These are phyloP conservation scores for Fusarium sp. DNA, from an alignment of 2,329 filamentous ascomycete species.

Conservation along the genomic window DNA sequence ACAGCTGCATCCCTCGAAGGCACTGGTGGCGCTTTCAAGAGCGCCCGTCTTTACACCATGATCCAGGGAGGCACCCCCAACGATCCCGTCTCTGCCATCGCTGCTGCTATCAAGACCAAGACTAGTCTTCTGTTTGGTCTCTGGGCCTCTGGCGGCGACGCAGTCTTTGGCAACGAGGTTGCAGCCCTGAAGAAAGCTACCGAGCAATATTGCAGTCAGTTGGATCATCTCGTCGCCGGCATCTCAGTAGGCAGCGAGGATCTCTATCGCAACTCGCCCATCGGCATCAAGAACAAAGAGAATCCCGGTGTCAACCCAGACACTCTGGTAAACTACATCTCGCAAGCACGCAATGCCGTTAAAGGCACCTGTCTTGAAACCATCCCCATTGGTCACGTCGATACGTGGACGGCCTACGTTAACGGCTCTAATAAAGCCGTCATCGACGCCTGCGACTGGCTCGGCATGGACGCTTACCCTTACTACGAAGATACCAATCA, in stretches of 20 bases:
- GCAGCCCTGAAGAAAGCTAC: conserved; percentile 78
- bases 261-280: conserved; percentile 82
- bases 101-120: conserved; percentile 83
- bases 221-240: conserved; percentile 77
- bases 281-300: conserved; percentile 71
- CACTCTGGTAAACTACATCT: conserved; percentile 76
- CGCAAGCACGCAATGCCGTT: conserved; percentile 73
- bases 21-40: conserved; percentile 72
- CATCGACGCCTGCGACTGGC: conserved; percentile 77
- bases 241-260: conserved; percentile 92
- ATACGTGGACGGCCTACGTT: conserved; percentile 86
- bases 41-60: conserved; percentile 81
- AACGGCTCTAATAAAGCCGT: conserved; percentile 79
- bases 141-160: conserved; percentile 79
- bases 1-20: conserved; percentile 72
- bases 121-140: conserved; percentile 85
- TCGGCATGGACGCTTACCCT: conserved; percentile 87
- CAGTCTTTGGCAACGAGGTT: conserved; percentile 77
- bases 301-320: conserved; percentile 73
- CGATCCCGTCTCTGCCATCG: conserved; percentile 78
- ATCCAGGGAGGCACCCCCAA: conserved; percentile 75
- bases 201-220: conserved; percentile 72
- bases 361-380: conserved; percentile 68
- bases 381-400: conserved; percentile 82
- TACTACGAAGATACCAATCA: conserved; percentile 80